A percentile compares a stretch with the other conserved stretches of the same genome.
Evolutionary conservation across 495 filamentous ascomycete genomes (phyloP).

Genomic region (Tuber indicum): DNA sequence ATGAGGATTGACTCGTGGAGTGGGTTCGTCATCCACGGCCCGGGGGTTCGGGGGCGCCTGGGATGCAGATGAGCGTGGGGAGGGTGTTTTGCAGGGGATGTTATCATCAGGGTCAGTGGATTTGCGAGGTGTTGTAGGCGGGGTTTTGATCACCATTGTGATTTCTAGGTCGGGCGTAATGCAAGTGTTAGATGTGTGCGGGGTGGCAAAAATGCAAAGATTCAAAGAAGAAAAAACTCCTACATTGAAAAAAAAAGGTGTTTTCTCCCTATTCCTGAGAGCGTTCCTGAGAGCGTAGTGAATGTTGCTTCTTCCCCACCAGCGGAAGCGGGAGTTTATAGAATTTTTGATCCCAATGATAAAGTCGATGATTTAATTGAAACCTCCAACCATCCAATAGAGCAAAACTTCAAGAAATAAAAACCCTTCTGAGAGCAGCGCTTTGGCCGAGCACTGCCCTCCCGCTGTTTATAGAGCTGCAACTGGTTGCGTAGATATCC

Average conservation of each 20-base stretch:
- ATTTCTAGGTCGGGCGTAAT: neutral
- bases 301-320: neutral
- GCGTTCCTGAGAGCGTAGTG: neutral
- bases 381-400: neutral
- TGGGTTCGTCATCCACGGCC: conserved; percentile 37
- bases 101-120: conserved; percentile 35
- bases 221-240: neutral
- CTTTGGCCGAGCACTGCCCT: neutral
- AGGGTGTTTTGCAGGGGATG: conserved; percentile 40
- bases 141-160: neutral
- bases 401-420: neutral
- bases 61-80: conserved; percentile 40
- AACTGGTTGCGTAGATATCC: neutral
- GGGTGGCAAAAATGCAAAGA: neutral
- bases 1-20: conserved; percentile 37
- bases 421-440: neutral
- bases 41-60: conserved; percentile 41
- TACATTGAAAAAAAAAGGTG: neutral
- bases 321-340: neutral
- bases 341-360: neutral
- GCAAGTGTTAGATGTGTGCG: neutral
- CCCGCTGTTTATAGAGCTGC: neutral
- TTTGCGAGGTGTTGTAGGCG: conserved; percentile 30
- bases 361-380: neutral
- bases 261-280: neutral